Conservation (phyloP, 2,329 filamentous ascomycete species). For the Ilyonectria destructans region DNA sequence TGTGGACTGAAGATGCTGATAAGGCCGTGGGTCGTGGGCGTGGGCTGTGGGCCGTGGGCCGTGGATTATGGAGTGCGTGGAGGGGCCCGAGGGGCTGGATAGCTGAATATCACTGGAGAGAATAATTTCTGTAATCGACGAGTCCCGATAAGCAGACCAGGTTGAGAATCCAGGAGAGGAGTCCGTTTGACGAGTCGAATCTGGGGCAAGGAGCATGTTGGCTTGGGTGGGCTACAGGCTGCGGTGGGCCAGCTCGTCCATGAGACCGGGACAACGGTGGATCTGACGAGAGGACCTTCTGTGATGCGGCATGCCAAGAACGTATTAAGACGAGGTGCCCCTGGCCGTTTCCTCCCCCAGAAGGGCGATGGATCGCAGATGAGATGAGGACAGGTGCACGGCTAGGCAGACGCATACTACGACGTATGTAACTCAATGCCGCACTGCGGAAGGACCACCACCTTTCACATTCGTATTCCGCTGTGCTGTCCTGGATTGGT, state of each 20-base stretch:
- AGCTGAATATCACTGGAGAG: neutral
- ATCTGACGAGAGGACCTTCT: slow-evolving; percentile 2
- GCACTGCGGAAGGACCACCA: neutral
- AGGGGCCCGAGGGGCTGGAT: slow-evolving; percentile 19
- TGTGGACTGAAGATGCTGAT: slow-evolving; percentile 20
- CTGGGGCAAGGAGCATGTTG: neutral
- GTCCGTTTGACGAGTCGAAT: slow-evolving; percentile 28
- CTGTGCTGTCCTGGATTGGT: neutral
- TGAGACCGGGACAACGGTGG: slow-evolving; percentile 25
- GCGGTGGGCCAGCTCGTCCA: slow-evolving; percentile 23
- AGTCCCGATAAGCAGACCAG: slow-evolving; percentile 12
- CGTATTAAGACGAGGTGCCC: neutral
- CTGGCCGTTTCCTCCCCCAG: slow-evolving; percentile 1
- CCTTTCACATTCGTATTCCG: neutral
- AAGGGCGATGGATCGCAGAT: slow-evolving; percentile 4
- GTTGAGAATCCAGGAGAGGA: slow-evolving; percentile 13
- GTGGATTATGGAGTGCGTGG: slow-evolving; percentile 9
- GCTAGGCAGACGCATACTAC: slow-evolving; percentile 1
- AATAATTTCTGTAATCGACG: slow-evolving; percentile 20
- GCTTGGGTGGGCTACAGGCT: neutral
- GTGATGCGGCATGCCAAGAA: neutral
- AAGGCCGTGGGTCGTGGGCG: slow-evolving; percentile 13
- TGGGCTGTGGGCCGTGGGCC: slow-evolving; percentile 11
- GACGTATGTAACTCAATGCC: too few species aligned
- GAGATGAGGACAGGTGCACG: neutral